These are phyloP conservation scores for Vanrija humicola DNA, from an alignment of 1,284 basidiomycete genomes.

Conservation along the genomic window DNA sequence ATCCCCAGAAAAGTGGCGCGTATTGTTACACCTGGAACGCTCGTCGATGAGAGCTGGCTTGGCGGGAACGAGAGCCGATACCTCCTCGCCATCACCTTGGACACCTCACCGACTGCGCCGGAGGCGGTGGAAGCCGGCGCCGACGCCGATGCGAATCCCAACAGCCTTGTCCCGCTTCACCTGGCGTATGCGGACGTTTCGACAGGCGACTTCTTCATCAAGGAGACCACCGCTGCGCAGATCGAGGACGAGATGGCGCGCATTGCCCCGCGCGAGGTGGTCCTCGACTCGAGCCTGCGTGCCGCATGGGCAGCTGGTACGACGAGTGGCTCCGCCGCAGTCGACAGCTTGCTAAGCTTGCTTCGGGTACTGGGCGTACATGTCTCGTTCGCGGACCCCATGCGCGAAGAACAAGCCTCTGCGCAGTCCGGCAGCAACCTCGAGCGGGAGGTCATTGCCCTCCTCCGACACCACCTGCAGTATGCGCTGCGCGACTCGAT, in stretches of 20 bases:
- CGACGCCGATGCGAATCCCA: constrained; percentile 22
- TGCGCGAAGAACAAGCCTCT: background rate
- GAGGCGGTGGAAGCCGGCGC: background rate
- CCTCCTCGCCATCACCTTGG: constrained; percentile 64
- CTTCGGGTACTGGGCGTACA: constrained; percentile 34
- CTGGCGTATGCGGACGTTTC: constrained; percentile 94
- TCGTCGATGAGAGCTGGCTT: constrained; percentile 83
- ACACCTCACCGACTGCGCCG: background rate
- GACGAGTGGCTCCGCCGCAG: background rate
- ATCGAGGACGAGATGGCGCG: constrained; percentile 80
- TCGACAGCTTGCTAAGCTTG: constrained; percentile 9
- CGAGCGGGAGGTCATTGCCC: constrained; percentile 54
- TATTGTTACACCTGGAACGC: constrained; percentile 84
- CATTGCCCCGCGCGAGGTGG: constrained; percentile 75
- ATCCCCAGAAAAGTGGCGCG: constrained; percentile 66
- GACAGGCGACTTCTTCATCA: constrained; percentile 87
- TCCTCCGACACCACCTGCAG: constrained; percentile 67
- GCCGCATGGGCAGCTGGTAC: constrained; percentile 15
- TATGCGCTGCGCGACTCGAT: constrained; percentile 73
- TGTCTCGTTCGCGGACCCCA: constrained; percentile 30
- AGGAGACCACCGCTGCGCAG: constrained; percentile 55
- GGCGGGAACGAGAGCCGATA: constrained; percentile 83
- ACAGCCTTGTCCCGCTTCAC: constrained; percentile 45
- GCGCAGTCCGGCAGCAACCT: background rate
- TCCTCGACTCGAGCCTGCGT: constrained; percentile 59